Conservation (phyloP, 768 basidiomycete species). For the Podaxis carcinomalis region DNA sequence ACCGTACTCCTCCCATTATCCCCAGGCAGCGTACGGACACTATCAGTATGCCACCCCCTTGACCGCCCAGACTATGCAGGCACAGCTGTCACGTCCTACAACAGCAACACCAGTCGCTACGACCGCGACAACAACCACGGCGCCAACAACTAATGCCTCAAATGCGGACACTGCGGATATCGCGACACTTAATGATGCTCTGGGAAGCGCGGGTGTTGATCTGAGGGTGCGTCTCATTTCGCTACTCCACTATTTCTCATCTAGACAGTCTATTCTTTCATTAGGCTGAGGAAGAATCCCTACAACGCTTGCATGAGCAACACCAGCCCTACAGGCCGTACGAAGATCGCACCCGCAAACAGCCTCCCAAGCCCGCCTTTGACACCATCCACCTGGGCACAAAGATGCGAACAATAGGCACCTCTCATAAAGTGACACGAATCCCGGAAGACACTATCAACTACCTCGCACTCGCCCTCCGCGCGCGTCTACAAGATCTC, state of each 20-base stretch:
- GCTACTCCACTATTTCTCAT: not conserved
- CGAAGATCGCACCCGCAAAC: conserved; percentile 78
- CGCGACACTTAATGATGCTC: conserved; percentile 75
- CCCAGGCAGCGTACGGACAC: conserved; percentile 41
- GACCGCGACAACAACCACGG: conserved; percentile 15
- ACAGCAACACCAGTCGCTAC: conserved; percentile 22
- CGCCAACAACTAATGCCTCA: conserved; percentile 19
- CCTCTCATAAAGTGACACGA: conserved; percentile 61
- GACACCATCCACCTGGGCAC: conserved; percentile 60
- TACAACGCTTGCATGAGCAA: conserved; percentile 62
- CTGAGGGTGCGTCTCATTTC: conserved; percentile 49
- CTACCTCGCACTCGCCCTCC: conserved; percentile 77
- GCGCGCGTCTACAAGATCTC: conserved; percentile 68
- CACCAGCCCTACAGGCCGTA: conserved; percentile 61
- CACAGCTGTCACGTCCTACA: conserved; percentile 17
- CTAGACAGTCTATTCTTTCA: not conserved
- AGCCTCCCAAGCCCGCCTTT: conserved; percentile 65
- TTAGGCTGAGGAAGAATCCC: conserved; percentile 82
- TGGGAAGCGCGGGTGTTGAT: conserved; percentile 86
- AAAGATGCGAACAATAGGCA: conserved; percentile 65
- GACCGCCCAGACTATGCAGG: conserved; percentile 20
- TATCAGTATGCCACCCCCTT: conserved; percentile 40
- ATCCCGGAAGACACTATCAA: conserved; percentile 70
- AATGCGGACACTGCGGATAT: conserved; percentile 65
- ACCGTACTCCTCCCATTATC: conserved; percentile 38